A percentile compares a stretch with the other conserved stretches of the same genome.
These are phyloP conservation scores for Tolypocladium tundrense DNA, from an alignment of 2,329 filamentous ascomycete species.

Conservation along the genomic window DNA sequence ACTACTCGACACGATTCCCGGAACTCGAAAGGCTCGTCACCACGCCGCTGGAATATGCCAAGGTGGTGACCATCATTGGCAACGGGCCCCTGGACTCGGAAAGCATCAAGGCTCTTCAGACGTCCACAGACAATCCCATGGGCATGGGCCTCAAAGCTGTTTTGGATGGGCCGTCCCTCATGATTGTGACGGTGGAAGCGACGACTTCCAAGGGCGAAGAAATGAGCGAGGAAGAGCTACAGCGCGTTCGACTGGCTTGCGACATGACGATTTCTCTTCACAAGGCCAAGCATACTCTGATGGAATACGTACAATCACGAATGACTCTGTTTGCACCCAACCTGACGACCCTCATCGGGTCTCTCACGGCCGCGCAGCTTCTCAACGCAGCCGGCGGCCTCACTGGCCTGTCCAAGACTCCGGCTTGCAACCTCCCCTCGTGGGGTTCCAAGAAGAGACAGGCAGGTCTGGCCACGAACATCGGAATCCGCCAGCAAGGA, in stretches of 20 bases:
- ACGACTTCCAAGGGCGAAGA: constrained; percentile 77
- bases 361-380: constrained; percentile 88
- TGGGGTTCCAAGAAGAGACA: constrained; percentile 84
- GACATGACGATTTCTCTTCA: constrained; percentile 84
- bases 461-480: constrained; percentile 83
- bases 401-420: constrained; percentile 80
- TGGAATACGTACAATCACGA: constrained; percentile 89
- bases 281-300: constrained; percentile 74
- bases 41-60: constrained; percentile 89
- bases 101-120: constrained; percentile 70
- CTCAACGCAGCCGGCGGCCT: constrained; percentile 89
- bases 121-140: constrained; percentile 68
- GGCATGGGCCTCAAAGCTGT: constrained; percentile 67
- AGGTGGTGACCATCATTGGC: constrained; percentile 84
- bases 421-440: constrained; percentile 83
- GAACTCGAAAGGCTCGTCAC: constrained; percentile 85
- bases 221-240: constrained; percentile 65
- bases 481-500: constrained; percentile 81
- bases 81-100: constrained; percentile 79
- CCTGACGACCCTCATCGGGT: constrained; percentile 79
- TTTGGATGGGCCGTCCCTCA: constrained; percentile 78
- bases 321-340: constrained; percentile 97
- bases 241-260: constrained; percentile 66
- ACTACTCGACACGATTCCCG: constrained; percentile 89
- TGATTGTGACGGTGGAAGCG: constrained; percentile 93